These are phyloP conservation scores for Sporothrix pseudoabietina DNA, from an alignment of 2,329 filamentous ascomycete genomes.

Conservation along the genomic window DNA sequence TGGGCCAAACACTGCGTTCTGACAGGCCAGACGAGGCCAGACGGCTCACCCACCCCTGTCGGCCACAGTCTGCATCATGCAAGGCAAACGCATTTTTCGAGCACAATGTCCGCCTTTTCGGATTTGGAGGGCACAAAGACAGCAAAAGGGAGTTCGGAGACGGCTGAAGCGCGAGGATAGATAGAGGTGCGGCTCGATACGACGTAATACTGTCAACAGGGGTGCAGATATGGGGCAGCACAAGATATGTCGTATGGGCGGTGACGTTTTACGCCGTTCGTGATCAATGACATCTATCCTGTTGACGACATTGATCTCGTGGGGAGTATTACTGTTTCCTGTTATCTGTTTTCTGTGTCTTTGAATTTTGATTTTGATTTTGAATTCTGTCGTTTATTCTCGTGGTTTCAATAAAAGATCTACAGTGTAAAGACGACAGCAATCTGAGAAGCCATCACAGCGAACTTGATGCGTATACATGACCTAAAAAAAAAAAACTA, in stretches of 20 bases:
- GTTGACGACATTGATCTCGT: neutral
- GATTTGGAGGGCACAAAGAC: neutral
- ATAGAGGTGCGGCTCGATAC: neutral
- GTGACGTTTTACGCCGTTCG: neutral
- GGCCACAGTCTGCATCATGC: conserved; percentile 19
- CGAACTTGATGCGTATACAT: too few species aligned
- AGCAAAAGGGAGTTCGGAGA: neutral
- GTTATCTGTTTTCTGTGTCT: too few species aligned
- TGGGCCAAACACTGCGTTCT: neutral
- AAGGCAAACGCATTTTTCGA: conserved; percentile 20
- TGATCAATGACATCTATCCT: neutral
- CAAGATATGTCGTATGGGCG: neutral
- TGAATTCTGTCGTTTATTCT: neutral
- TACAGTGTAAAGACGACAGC: neutral
- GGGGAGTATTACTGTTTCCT: neutral
- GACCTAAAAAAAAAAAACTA: neutral
- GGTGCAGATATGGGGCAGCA: neutral
- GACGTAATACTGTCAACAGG: neutral
- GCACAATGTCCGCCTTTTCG: conserved; percentile 22
- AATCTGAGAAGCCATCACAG: too few species aligned
- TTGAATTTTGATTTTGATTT: neutral
- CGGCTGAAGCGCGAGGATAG: neutral
- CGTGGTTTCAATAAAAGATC: neutral
- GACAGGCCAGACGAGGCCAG: neutral
- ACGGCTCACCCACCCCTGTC: neutral